Evolutionary conservation across 2,329 filamentous ascomycete genomes (phyloP), one percentile per base, ranked within the genome.

Genomic region (Davidsoniella virescens): DNA sequence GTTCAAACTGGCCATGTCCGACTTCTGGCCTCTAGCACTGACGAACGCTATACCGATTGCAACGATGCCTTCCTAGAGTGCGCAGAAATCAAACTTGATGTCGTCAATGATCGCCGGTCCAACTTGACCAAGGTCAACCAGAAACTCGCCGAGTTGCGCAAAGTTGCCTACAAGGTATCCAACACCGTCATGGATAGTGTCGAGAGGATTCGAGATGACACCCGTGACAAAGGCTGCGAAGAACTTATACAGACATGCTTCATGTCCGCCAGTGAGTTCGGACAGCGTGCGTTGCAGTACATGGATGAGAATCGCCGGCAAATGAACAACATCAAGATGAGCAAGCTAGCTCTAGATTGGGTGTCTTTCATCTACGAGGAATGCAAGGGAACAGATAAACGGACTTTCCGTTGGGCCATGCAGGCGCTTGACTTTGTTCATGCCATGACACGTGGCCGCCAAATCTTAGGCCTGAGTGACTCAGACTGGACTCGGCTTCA

Each of bases 121-220:
- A 96, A 95, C 61, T 73, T 98, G 38, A 84, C 86, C 55, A 86
- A 93, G 57, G 92, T 98, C 57, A 93, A 96, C 61, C 70, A 81
- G 47, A 84, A 93, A 62, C 69, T 98, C 55, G 90, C 87, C 59
- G 93, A 94, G 62, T 94, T 95, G 59, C 88, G 93, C 59, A 87
- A 88, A 62, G 93, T 93, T 2, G 87, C 90, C 2, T 96, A 93
- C 70, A 94, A 94, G 64, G 73, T 98, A 41, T 94, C 87, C 47
- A 96, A 95, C 65, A 87, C 87, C 5, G 96, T 98, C 65, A 95
- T 98, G 87, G 90, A 96, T 64, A 95, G 87, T 61, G 92, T 98
- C 42, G 87, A 94, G 62, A 87, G 86, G 55, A 92, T 98, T 56
- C 77, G 87, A 55, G 80, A 80, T 57, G 90, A 98, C 64, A 87